These are phyloP conservation scores for Cicer pinnatifidum DNA, from an alignment of 306 rosid genomes.

Conservation along the genomic window DNA sequence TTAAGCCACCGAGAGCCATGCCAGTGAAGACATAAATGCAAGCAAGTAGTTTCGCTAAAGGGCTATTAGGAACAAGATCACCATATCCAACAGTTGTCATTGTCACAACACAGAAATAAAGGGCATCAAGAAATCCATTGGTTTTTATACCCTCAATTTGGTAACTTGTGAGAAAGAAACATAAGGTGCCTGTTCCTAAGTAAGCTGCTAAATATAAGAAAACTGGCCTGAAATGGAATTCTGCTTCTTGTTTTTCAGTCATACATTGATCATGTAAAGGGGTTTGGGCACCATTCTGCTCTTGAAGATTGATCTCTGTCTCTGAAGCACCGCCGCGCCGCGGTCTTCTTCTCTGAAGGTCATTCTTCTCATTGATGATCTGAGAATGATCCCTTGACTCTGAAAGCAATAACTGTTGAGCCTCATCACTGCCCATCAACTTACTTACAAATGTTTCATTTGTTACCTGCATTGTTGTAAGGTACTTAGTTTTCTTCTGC, in stretches of 20 bases:
- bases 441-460: conserved; percentile 34
- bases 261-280: conserved; percentile 4
- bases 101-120: conserved; percentile 85
- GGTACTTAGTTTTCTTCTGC: not conserved
- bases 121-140: conserved; percentile 65
- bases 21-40: conserved; percentile 77
- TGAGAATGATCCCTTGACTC: conserved; percentile 46
- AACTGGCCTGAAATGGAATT: conserved; percentile 56
- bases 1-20: conserved; percentile 68
- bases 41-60: conserved; percentile 70
- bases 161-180: conserved; percentile 64
- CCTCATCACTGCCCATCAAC: conserved; percentile 64
- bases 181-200: conserved; percentile 71
- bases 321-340: conserved; percentile 34
- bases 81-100: conserved; percentile 94
- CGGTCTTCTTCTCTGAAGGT: conserved; percentile 55
- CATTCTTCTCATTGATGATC: conserved; percentile 48
- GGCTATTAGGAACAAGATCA: conserved; percentile 77
- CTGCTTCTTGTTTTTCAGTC: conserved; percentile 45
- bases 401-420: conserved; percentile 60
- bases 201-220: conserved; percentile 50
- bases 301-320: conserved; percentile 34
- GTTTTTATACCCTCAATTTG: conserved; percentile 69
- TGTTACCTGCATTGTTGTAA: conserved; percentile 31
- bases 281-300: conserved; percentile 39